These are phyloP conservation scores for Colletotrichum noveboracense DNA, from an alignment of 2,329 filamentous ascomycete species.

Conservation along the genomic window DNA sequence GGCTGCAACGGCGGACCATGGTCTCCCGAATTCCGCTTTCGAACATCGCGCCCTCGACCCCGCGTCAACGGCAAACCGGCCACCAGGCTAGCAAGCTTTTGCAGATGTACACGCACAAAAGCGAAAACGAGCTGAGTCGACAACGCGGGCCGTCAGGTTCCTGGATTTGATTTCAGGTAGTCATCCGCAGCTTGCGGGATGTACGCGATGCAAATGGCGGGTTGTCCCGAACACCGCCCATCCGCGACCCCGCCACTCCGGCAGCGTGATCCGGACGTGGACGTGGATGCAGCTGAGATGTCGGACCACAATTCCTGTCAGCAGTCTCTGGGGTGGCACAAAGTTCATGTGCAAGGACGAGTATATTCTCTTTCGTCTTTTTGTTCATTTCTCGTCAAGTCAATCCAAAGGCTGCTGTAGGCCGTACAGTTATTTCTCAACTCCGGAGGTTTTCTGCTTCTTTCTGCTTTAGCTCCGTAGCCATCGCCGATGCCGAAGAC, in stretches of 20 bases:
- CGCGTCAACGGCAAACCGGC: not conserved
- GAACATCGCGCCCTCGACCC: not conserved
- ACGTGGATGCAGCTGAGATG: not conserved
- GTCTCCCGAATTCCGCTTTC: constrained; percentile 13
- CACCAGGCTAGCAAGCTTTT: not conserved
- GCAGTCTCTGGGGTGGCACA: not conserved
- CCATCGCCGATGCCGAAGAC: constrained; percentile 12
- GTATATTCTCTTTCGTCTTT: not conserved
- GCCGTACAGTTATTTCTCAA: not conserved
- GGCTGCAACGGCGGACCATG: constrained; percentile 15
- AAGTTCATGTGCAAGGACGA: not conserved
- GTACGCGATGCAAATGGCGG: not conserved
- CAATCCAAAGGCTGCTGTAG: not conserved
- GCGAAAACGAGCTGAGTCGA: not conserved
- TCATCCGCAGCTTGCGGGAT: not conserved
- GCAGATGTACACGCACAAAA: not conserved
- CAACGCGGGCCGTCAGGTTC: not conserved
- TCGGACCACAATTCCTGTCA: not conserved
- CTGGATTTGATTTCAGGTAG: not conserved
- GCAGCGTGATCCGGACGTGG: not conserved
- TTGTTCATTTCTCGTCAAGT: not conserved
- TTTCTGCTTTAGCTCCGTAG: not conserved
- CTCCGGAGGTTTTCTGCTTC: not conserved
- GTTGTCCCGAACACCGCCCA: not conserved
- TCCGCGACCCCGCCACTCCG: not conserved